These are phyloP conservation scores for Blumeriella jaapii DNA, from an alignment of 2,329 filamentous ascomycete genomes.

Conservation along the genomic window DNA sequence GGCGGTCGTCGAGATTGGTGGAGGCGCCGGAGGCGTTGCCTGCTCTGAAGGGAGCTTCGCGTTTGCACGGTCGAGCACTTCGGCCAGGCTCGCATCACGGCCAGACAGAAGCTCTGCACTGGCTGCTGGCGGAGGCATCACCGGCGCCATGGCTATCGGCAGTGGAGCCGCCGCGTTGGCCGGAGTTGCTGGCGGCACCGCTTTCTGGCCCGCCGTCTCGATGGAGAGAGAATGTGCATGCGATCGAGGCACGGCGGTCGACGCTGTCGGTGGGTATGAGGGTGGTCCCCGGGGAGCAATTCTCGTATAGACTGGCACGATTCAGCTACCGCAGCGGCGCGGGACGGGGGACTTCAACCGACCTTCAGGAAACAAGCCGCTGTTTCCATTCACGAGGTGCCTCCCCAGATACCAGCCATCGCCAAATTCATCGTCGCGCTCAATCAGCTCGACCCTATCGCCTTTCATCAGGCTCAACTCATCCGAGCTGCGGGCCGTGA, in stretches of 20 bases:
- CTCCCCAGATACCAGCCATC: conserved; percentile 77
- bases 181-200: too few species aligned
- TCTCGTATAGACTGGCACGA: conserved; percentile 26
- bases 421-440: conserved; percentile 79
- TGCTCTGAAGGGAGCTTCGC: conserved; percentile 24
- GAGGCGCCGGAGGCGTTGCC: conserved; percentile 4
- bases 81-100: conserved; percentile 19
- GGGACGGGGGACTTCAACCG: background rate
- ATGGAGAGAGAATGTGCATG: too few species aligned
- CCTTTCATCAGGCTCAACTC: conserved; percentile 82
- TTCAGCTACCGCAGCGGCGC: conserved; percentile 9
- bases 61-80: conserved; percentile 18
- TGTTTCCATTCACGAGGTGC: conserved; percentile 62
- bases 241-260: conserved; percentile 13
- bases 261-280: conserved; percentile 22
- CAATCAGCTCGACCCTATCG: conserved; percentile 71
- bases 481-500: conserved; percentile 80
- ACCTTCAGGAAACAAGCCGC: conserved; percentile 78
- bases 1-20: conserved; percentile 10
- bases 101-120: conserved; percentile 24
- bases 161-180: too few species aligned
- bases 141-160: conserved; percentile 6
- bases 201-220: too few species aligned
- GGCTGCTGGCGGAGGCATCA: conserved; percentile 9
- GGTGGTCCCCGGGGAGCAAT: conserved; percentile 25